A percentile compares a stretch with the other conserved stretches of the same genome.
phyloP scores from a whole-genome alignment of 768 basidiomycete genomes.

The Agrocybe praecox region DNA sequence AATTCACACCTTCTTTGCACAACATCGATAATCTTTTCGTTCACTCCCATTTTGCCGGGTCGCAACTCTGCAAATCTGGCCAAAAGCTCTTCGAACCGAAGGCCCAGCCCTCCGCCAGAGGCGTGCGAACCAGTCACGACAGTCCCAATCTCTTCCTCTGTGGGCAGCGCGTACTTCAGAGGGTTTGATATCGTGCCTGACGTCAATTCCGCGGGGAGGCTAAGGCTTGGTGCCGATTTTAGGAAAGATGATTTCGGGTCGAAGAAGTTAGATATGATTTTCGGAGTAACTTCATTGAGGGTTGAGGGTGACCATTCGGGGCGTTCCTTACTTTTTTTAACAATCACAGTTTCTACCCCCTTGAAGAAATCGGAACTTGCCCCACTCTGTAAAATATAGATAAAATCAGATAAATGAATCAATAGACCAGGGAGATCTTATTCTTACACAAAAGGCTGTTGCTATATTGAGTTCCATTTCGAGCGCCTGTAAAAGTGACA shows the following conservation, averaged over 20 bases:
- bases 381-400: slow-evolving; percentile 51
- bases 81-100: slow-evolving; percentile 67
- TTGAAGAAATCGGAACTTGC: slow-evolving; percentile 82
- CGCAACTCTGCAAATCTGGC: slow-evolving; percentile 51
- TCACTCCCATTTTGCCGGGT: slow-evolving; percentile 60
- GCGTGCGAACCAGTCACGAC: slow-evolving; percentile 66
- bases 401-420: slow-evolving; percentile 19
- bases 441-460: slow-evolving; percentile 85
- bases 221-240: slow-evolving; percentile 44
- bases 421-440: slow-evolving; percentile 9
- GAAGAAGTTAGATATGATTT: slow-evolving; percentile 72
- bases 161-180: slow-evolving; percentile 66
- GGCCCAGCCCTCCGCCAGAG: slow-evolving; percentile 61
- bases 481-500: slow-evolving; percentile 67
- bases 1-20: slow-evolving; percentile 67
- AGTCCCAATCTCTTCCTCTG: slow-evolving; percentile 71
- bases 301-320: slow-evolving; percentile 75
- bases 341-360: slow-evolving; percentile 74
- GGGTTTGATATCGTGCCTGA: slow-evolving; percentile 27
- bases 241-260: slow-evolving; percentile 49
- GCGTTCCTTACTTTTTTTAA: slow-evolving; percentile 45
- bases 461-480: slow-evolving; percentile 89
- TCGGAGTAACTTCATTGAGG: slow-evolving; percentile 59
- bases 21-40: slow-evolving; percentile 79
- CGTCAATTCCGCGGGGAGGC: slow-evolving; percentile 35